These are phyloP conservation scores for Eruca vesicaria DNA, from an alignment of 441 rosid species.

Conservation along the genomic window DNA sequence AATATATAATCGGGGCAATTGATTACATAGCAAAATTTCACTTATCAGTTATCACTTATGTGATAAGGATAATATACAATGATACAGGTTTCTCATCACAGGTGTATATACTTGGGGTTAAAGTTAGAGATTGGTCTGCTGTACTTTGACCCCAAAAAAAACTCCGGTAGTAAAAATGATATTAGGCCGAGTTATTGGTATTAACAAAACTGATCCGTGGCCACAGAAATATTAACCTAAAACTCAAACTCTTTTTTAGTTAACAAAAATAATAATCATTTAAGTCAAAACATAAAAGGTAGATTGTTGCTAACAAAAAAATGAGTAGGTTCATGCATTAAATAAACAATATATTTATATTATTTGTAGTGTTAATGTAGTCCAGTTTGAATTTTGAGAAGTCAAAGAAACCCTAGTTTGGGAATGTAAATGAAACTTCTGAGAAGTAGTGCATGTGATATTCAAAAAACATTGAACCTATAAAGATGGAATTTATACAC, in stretches of 20 bases:
- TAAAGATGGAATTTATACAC: background rate
- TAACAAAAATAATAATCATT: background rate
- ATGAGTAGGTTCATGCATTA: conserved; percentile 2
- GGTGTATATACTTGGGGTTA: background rate
- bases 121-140: background rate
- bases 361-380: background rate
- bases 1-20: background rate
- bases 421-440: conserved; percentile 2
- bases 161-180: background rate
- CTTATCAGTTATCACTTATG: background rate
- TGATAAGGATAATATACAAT: background rate
- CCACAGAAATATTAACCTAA: background rate
- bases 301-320: background rate
- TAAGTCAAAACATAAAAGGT: background rate
- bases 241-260: background rate
- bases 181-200: background rate
- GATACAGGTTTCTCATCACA: background rate
- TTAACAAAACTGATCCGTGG: background rate
- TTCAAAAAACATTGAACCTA: conserved; percentile 1
- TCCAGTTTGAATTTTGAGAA: background rate
- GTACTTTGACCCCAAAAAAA: no score
- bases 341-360: background rate
- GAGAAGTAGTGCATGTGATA: background rate
- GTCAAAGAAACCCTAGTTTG: conserved; percentile 6
- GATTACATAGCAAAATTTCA: background rate